These are phyloP conservation scores for Paramecium tetraurelia DNA, from an alignment of 73 alveolate genomes.

Conservation along the genomic window DNA sequence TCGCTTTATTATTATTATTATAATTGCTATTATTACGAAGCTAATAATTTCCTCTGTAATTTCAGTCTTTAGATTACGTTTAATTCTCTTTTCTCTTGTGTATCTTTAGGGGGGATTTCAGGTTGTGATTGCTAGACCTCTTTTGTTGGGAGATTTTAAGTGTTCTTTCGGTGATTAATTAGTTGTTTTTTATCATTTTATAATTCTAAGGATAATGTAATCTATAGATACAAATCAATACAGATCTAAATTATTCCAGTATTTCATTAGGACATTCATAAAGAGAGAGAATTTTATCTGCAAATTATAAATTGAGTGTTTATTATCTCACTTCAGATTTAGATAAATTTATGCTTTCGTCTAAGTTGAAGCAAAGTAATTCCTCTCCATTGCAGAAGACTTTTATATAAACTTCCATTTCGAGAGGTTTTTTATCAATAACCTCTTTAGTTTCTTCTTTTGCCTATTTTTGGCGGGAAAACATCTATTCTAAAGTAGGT, in stretches of 20 bases:
- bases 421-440: neutral
- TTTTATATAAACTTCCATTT: neutral
- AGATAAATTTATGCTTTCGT: neutral
- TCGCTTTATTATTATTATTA: neutral
- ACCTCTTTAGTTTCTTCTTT: neutral
- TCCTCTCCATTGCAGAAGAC: neutral
- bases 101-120: neutral
- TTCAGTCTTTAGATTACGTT: neutral
- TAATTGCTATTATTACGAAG: neutral
- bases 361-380: neutral
- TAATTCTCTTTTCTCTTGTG: neutral
- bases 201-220: neutral
- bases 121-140: neutral
- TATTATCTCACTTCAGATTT: neutral
- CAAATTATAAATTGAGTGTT: neutral
- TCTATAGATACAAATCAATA: neutral
- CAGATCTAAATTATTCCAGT: neutral
- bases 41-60: neutral
- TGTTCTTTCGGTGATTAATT: neutral
- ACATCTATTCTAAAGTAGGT: neutral
- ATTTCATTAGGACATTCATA: neutral
- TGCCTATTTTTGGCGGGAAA: constrained; percentile 24
- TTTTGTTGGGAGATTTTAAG: neutral
- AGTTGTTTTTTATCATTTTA: neutral
- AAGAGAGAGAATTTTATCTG: neutral